These are phyloP conservation scores for Amanita jacksonii DNA, from an alignment of 768 basidiomycete species.

Conservation along the genomic window DNA sequence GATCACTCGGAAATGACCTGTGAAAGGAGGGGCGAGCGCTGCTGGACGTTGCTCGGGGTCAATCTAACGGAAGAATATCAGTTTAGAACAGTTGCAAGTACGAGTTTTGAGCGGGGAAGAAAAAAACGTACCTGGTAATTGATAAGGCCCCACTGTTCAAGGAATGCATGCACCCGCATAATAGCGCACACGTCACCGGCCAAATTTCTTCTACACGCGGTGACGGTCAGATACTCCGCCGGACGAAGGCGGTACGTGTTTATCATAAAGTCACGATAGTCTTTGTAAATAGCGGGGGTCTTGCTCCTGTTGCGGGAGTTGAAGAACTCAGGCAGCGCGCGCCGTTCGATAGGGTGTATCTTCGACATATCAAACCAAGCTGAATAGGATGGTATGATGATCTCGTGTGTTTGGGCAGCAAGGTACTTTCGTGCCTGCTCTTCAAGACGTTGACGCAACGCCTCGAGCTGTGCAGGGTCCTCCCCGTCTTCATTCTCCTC, in stretches of 20 bases:
- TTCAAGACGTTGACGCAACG: slow-evolving; percentile 67
- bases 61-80: slow-evolving; percentile 43
- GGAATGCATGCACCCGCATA: slow-evolving; percentile 97
- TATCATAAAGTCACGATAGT: slow-evolving; percentile 99
- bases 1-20: slow-evolving; percentile 96
- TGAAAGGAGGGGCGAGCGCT: slow-evolving; percentile 91
- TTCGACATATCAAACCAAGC: slow-evolving; percentile 97
- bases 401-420: slow-evolving; percentile 92
- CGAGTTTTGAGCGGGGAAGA: not conserved
- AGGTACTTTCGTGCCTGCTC: slow-evolving; percentile 91
- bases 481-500: slow-evolving; percentile 75
- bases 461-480: slow-evolving; percentile 77
- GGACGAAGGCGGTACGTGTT: slow-evolving; percentile 95
- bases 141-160: slow-evolving; percentile 98
- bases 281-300: slow-evolving; percentile 96
- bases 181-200: slow-evolving; percentile 98
- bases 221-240: slow-evolving; percentile 92
- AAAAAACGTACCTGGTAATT: slow-evolving; percentile 82
- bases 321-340: slow-evolving; percentile 97
- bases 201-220: slow-evolving; percentile 90
- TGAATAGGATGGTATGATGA: slow-evolving; percentile 94
- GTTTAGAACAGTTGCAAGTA: slow-evolving; percentile 4
- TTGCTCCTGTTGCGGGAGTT: slow-evolving; percentile 91
- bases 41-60: slow-evolving; percentile 96
- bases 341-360: slow-evolving; percentile 85